phyloP scores from a whole-genome alignment of 805 yeast species.

The Metschnikowia koreensis region DNA sequence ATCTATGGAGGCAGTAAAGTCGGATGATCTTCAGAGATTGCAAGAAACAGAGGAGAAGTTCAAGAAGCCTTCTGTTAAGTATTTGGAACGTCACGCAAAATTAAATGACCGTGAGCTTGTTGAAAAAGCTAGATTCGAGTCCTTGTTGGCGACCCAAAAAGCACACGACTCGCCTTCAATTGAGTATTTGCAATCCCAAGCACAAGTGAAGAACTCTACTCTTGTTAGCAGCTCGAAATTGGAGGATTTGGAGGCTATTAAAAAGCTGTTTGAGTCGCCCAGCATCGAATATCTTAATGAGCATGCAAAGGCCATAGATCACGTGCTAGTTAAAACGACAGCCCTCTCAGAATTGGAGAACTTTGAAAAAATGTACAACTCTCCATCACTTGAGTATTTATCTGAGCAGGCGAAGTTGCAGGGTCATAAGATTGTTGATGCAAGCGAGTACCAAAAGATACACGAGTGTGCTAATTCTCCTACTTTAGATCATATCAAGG shows the following conservation, averaged over 20 bases:
- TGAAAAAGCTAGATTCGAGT: constrained; percentile 2
- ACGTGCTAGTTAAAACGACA: not conserved
- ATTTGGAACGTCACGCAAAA: constrained; percentile 4
- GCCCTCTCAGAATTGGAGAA: not conserved
- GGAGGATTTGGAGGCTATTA: not conserved
- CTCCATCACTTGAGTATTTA: constrained; percentile 11
- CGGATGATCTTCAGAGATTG: not conserved
- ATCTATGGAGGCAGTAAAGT: constrained; percentile 10
- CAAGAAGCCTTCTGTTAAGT: constrained; percentile 6
- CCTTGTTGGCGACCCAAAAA: constrained; percentile 7
- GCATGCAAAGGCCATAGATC: constrained; percentile 5
- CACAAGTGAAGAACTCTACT: not conserved
- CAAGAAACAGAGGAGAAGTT: not conserved
- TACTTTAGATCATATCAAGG: constrained; percentile 15
- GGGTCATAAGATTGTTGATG: constrained; percentile 1
- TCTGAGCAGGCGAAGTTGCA: not conserved
- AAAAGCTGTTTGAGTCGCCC: constrained; percentile 4
- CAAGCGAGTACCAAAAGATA: constrained; percentile 8
- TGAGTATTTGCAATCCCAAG: constrained; percentile 14
- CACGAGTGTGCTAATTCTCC: constrained; percentile 3
- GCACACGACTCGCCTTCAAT: constrained; percentile 7
- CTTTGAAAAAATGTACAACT: not conserved
- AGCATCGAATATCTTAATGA: constrained; percentile 10
- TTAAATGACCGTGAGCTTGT: not conserved
- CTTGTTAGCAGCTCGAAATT: not conserved